A percentile compares a stretch with the other conserved stretches of the same genome.
phyloP scores from a whole-genome alignment of 208 protist genomes.

The Novymonas esmeraldas region DNA sequence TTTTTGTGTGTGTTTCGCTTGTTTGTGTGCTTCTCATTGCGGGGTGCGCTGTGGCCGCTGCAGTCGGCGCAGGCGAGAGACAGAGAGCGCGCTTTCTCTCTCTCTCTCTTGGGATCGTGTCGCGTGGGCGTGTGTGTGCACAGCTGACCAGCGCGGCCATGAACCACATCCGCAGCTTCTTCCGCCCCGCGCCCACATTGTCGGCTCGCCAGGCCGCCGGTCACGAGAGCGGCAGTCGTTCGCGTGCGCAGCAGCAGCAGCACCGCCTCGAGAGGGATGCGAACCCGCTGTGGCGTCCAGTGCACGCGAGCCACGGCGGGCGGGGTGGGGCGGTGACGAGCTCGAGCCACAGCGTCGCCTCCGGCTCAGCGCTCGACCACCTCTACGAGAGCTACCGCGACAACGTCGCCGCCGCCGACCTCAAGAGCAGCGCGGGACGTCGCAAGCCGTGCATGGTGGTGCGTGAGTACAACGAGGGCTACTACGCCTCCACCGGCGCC shows the following conservation, averaged over 20 bases:
- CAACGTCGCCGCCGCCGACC: slow-evolving; percentile 10
- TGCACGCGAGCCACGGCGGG: neutral
- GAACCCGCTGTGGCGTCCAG: neutral
- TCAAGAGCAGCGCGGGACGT: neutral
- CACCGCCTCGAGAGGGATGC: too few relatives aligned
- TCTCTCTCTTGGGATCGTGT: neutral
- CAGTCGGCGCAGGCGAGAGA: too few relatives aligned
- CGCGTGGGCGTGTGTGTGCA: neutral
- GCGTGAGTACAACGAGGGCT: slow-evolving; percentile 19
- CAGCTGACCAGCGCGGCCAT: too few relatives aligned
- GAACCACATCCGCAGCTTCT: slow-evolving; percentile 20
- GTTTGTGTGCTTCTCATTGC: neutral
- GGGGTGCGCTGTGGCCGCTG: neutral
- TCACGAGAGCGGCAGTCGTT: neutral
- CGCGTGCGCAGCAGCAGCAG: too few relatives aligned
- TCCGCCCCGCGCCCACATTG: too few relatives aligned
- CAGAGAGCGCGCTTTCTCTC: too few relatives aligned
- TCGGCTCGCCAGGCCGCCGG: too few relatives aligned
- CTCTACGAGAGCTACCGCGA: slow-evolving; percentile 19
- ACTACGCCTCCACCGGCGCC: neutral
- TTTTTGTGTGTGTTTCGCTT: slow-evolving; percentile 1
- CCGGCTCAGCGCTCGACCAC: slow-evolving; percentile 14
- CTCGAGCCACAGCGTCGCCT: slow-evolving; percentile 1
- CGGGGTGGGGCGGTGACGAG: slow-evolving; percentile 3
- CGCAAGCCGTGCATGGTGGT: slow-evolving; percentile 18